phyloP scores from a whole-genome alignment of 2,329 filamentous ascomycete genomes.

The Penicillium sp. region DNA sequence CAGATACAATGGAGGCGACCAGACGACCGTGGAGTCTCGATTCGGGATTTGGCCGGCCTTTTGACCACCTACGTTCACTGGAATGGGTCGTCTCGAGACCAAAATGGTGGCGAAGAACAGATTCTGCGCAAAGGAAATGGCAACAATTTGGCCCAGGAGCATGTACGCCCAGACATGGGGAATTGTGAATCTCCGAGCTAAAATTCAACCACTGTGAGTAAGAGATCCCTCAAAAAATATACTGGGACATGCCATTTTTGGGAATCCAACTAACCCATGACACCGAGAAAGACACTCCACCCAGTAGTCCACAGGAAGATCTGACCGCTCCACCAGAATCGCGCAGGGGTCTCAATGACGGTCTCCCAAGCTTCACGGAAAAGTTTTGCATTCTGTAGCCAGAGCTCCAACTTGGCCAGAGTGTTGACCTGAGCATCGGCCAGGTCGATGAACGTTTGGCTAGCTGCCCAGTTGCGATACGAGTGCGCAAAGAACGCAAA shows the following conservation, averaged over 20 bases:
- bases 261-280: constrained; percentile 43
- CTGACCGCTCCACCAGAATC: constrained; percentile 60
- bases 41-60: background rate
- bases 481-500: constrained; percentile 43
- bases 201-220: constrained; percentile 1
- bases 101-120: constrained; percentile 45
- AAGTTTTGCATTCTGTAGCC: constrained; percentile 51
- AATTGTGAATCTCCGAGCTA: constrained; percentile 50
- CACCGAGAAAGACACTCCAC: constrained; percentile 53
- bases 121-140: constrained; percentile 57
- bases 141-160: constrained; percentile 53
- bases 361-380: constrained; percentile 51
- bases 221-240: background rate
- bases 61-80: background rate
- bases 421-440: constrained; percentile 23
- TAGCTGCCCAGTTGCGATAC: constrained; percentile 47
- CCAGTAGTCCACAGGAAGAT: constrained; percentile 50
- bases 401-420: constrained; percentile 37
- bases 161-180: constrained; percentile 53
- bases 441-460: constrained; percentile 19
- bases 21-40: background rate
- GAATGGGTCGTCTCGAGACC: constrained; percentile 10
- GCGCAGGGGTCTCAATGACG: constrained; percentile 48
- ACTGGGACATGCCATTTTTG: too few species aligned
- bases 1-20: constrained; percentile 5